phyloP scores from a whole-genome alignment of 306 rosid genomes.

The Sphenostylis stenocarpa region DNA sequence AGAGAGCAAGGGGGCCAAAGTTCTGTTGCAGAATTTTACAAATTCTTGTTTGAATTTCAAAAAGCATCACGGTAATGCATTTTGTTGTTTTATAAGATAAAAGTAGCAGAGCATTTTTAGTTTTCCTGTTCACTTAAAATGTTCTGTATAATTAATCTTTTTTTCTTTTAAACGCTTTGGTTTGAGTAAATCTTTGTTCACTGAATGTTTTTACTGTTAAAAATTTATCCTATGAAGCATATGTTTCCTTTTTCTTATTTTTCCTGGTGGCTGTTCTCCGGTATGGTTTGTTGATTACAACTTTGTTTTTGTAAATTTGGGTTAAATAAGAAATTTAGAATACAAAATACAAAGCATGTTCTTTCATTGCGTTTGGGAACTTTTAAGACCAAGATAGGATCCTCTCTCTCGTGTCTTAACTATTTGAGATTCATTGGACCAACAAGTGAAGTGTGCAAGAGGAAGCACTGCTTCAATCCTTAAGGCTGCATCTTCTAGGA shows the following conservation, averaged over 20 bases:
- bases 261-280: too few species aligned
- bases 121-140: slow-evolving; percentile 12
- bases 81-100: background rate
- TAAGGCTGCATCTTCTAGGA: background rate
- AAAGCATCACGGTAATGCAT: slow-evolving; percentile 75
- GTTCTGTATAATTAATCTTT: background rate
- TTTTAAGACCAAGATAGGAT: background rate
- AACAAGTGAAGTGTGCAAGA: background rate
- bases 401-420: background rate
- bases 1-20: slow-evolving; percentile 65
- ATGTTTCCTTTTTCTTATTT: background rate
- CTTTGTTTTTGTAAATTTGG: background rate
- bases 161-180: background rate
- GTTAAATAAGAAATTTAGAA: background rate
- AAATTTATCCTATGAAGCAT: background rate
- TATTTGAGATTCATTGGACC: background rate
- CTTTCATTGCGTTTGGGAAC: background rate
- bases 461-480: background rate
- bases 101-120: background rate
- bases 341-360: background rate
- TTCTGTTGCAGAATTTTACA: slow-evolving; percentile 63
- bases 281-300: too few species aligned
- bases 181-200: background rate
- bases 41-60: slow-evolving; percentile 75
- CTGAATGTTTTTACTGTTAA: background rate